A percentile compares a stretch with the other conserved stretches of the same genome.
These are phyloP conservation scores for Penicillium odoratum DNA, from an alignment of 495 filamentous ascomycete species.

Conservation along the genomic window DNA sequence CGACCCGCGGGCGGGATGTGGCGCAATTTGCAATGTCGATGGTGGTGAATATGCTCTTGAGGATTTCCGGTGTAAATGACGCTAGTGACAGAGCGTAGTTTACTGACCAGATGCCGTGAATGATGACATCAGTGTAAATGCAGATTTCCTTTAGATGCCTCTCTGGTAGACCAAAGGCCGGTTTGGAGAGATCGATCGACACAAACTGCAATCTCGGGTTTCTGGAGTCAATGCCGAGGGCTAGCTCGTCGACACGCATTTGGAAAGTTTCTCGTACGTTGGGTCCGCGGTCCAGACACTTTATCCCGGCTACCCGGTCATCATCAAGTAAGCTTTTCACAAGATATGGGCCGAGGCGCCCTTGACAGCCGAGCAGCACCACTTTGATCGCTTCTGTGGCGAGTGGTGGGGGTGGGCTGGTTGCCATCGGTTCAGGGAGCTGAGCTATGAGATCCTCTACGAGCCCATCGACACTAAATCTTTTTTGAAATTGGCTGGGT, in stretches of 20 bases:
- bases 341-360: constrained; percentile 17
- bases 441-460: constrained; percentile 10
- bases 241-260: constrained; percentile 10
- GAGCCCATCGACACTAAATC: not conserved
- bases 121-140: constrained; percentile 45
- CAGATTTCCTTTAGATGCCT: constrained; percentile 36
- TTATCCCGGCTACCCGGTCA: constrained; percentile 14
- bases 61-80: constrained; percentile 53
- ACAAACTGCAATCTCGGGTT: constrained; percentile 14
- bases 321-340: constrained; percentile 16
- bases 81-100: constrained; percentile 55
- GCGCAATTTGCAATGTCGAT: constrained; percentile 48
- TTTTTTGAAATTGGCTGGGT: not conserved
- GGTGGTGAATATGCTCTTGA: constrained; percentile 45
- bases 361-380: constrained; percentile 13
- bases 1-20: constrained; percentile 39
- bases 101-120: constrained; percentile 62
- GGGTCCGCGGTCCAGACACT: constrained; percentile 14
- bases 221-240: constrained; percentile 9
- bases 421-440: constrained; percentile 9
- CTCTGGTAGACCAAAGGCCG: constrained; percentile 41
- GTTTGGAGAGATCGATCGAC: constrained; percentile 41
- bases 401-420: not conserved
- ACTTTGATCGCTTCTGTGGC: constrained; percentile 10
- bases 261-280: constrained; percentile 11